phyloP scores from a whole-genome alignment of 495 filamentous ascomycete genomes.

The Penicillium argentinense region DNA sequence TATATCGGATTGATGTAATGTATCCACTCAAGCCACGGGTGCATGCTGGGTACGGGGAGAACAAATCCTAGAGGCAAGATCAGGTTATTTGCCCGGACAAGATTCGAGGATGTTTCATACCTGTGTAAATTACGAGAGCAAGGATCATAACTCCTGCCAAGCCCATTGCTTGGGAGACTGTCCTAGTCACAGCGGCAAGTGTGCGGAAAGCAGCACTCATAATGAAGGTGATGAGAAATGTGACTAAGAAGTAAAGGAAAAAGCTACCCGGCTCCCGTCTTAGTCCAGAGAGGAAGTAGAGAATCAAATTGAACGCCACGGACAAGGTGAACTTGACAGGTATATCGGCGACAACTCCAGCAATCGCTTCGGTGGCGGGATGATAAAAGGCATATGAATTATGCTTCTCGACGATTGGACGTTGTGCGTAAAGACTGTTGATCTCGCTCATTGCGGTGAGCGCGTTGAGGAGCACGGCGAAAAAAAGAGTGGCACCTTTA shows the following conservation, averaged over 20 bases:
- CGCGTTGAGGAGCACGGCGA: constrained; percentile 79
- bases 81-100: too few relatives aligned
- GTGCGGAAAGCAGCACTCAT: constrained; percentile 52
- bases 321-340: constrained; percentile 49
- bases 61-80: constrained; percentile 33
- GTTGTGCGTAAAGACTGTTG: constrained; percentile 51
- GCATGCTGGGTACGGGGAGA: constrained; percentile 44
- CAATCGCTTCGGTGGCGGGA: constrained; percentile 54
- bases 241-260: constrained; percentile 58
- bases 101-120: constrained; percentile 10
- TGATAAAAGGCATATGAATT: constrained; percentile 58
- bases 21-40: constrained; percentile 49
- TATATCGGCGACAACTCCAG: constrained; percentile 55
- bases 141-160: constrained; percentile 43
- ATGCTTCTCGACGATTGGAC: constrained; percentile 63
- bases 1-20: constrained; percentile 44
- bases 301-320: constrained; percentile 44
- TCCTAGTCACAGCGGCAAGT: constrained; percentile 43
- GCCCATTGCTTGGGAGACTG: constrained; percentile 47
- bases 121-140: constrained; percentile 43
- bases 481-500: constrained; percentile 77
- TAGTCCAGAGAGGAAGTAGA: constrained; percentile 57
- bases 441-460: constrained; percentile 73
- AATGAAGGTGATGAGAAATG: constrained; percentile 50
- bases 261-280: constrained; percentile 44